Evolutionary conservation across 2,329 filamentous ascomycete species (phyloP).

Genomic region (Fulvia fulva): DNA sequence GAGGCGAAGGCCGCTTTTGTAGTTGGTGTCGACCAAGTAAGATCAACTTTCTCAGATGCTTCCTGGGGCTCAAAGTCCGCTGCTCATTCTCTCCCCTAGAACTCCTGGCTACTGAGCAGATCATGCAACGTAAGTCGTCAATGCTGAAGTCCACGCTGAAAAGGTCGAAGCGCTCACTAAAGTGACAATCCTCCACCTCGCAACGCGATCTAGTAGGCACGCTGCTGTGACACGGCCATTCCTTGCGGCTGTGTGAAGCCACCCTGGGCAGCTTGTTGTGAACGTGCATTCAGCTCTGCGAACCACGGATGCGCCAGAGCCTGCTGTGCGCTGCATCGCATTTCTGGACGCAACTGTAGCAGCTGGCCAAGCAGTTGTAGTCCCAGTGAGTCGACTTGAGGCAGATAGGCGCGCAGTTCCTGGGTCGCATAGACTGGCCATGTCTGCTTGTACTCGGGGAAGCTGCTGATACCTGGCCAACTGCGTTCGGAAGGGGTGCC

Average conservation of each 20-base stretch:
- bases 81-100: background rate
- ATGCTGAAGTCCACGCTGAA: background rate
- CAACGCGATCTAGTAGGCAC: constrained; percentile 18
- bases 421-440: constrained; percentile 95
- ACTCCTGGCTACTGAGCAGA: background rate
- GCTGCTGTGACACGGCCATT: constrained; percentile 20
- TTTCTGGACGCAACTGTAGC: constrained; percentile 88
- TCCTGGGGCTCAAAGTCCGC: background rate
- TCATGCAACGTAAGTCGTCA: background rate
- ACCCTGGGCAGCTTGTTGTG: constrained; percentile 18
- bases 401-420: constrained; percentile 79
- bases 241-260: constrained; percentile 21
- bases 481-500: constrained; percentile 91
- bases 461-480: constrained; percentile 91
- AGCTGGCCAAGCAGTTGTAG: constrained; percentile 85
- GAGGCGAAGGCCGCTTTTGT: background rate
- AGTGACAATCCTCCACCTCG: background rate
- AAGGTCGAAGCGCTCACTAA: background rate
- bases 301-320: constrained; percentile 94
- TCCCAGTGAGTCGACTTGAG: constrained; percentile 81
- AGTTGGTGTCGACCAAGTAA: background rate
- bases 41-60: background rate
- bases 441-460: constrained; percentile 95
- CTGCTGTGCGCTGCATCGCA: constrained; percentile 81
- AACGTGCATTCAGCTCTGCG: constrained; percentile 56